phyloP scores from a whole-genome alignment of 1,284 basidiomycete species.

The Kalmanozyma brasiliensis region DNA sequence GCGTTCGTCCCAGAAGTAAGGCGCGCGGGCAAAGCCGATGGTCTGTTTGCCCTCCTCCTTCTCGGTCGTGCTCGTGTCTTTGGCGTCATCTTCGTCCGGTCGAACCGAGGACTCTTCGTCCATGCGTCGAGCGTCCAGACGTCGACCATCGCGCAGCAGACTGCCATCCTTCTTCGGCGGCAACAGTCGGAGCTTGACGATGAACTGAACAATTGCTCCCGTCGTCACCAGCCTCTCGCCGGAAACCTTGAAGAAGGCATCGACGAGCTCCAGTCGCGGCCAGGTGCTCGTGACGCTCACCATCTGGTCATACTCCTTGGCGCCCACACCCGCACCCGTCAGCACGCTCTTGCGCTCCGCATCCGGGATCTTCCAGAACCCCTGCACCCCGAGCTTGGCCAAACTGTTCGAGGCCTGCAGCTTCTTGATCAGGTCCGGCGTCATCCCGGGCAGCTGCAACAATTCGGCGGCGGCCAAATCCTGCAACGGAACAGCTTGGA shows the following conservation, averaged over 20 bases:
- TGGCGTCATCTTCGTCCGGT: conserved; percentile 53
- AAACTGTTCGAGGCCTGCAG: conserved; percentile 37
- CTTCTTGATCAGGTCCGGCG: conserved; percentile 34
- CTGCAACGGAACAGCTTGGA: conserved; percentile 77
- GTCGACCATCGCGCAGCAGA: conserved; percentile 51
- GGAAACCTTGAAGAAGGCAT: conserved; percentile 83
- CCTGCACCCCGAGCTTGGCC: conserved; percentile 58
- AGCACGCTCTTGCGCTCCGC: conserved; percentile 69
- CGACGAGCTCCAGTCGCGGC: conserved; percentile 83
- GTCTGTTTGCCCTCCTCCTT: conserved; percentile 69
- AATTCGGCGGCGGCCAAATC: conserved; percentile 51
- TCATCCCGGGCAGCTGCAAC: conserved; percentile 64
- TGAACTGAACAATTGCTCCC: conserved; percentile 86
- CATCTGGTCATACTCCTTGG: conserved; percentile 72
- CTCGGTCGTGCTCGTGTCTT: conserved; percentile 9
- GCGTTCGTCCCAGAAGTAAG: conserved; percentile 75
- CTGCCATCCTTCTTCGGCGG: conserved; percentile 70
- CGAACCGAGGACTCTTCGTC: conserved; percentile 69
- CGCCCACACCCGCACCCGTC: conserved; percentile 34
- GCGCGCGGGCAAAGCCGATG: conserved; percentile 83
- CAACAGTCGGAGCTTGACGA: conserved; percentile 81
- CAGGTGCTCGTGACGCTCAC: conserved; percentile 78
- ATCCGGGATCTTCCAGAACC: conserved; percentile 68
- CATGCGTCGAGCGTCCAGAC: conserved; percentile 47
- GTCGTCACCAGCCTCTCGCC: conserved; percentile 90